Base-by-base conservation (phyloP, 1,284 basidiomycete species). In the Leccinum solheimii region DNA sequence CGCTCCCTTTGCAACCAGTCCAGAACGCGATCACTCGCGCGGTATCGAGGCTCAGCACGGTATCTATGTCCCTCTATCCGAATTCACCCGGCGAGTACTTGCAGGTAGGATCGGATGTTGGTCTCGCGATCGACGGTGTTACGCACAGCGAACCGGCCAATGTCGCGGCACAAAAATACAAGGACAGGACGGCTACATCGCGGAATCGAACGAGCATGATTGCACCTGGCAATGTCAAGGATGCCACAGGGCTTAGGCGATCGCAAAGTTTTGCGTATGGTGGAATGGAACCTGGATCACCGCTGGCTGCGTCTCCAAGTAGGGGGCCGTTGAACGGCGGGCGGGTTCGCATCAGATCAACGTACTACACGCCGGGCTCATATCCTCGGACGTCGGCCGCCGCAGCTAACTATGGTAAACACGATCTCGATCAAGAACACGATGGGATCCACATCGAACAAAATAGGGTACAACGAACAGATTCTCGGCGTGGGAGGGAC, bases 301-400 rank as follows among this genome's bases (percentile, higher is more conserved):
- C 85, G 10, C 67, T 63, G 14, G 48, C 43, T n/a, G 55, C 32
- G 43, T 61, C 63, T 54, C 50, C 56, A 3, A 58, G 59, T 26
- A 61, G 69, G 63, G 70, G 71, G 2, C 71, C 69, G 13, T 66
- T 72, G 2, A 72, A 71, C 21, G 80, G 78, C 56, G 83, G 87
- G 45, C 84, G 88, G 48, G 83, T 81, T 50, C 82, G 83, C 50
- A 84, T 90, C 64, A 87, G 87, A 72, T 87, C 86, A 5, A 81
- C 87, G 9, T 87, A 90, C 67, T 88, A 86, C 62, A 80, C 81
- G 13, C 77, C 81, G 3, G 81, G 82, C 11, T 76, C 81, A 2
- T 82, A 86, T 67, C 80, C 86, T 54, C 83, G 86, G 40, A 75
- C 75, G 60, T 84, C 86, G 34, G 74, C 76, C 36, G 68, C 77